phyloP scores from a whole-genome alignment of 371 early-diverging fungal genomes.

The Rhizopus delemar region DNA sequence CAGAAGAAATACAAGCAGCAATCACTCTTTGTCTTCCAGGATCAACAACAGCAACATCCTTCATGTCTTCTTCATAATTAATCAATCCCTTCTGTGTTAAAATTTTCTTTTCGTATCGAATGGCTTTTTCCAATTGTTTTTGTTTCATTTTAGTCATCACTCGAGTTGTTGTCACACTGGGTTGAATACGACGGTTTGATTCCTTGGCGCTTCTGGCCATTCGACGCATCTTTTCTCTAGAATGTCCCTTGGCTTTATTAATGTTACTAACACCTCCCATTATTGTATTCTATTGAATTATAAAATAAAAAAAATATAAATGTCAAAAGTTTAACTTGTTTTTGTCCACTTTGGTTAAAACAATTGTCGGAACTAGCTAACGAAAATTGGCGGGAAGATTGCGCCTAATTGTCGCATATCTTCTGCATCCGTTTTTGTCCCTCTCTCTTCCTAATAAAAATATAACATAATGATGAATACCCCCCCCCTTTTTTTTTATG shows the following conservation, averaged over 20 bases:
- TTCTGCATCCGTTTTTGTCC: too few relatives aligned
- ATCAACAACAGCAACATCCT: slow-evolving; percentile 32
- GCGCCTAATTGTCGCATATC: too few relatives aligned
- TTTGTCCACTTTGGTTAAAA: too few relatives aligned
- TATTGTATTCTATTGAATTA: not conserved
- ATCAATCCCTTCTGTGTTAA: slow-evolving; percentile 40
- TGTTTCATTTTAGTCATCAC: slow-evolving; percentile 50
- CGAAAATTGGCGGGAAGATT: too few relatives aligned
- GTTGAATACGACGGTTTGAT: slow-evolving; percentile 12
- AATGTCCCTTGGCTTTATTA: slow-evolving; percentile 31
- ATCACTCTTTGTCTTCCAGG: slow-evolving; percentile 38
- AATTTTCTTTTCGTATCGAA: slow-evolving; percentile 39
- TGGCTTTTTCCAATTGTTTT: slow-evolving; percentile 40
- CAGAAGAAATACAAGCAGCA: slow-evolving; percentile 32
- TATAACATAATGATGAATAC: too few relatives aligned
- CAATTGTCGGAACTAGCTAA: too few relatives aligned
- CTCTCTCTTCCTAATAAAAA: too few relatives aligned
- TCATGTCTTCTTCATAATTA: slow-evolving; percentile 51
- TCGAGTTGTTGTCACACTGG: slow-evolving; percentile 26
- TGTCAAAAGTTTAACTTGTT: too few relatives aligned
- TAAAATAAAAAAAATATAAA: slow-evolving; percentile 2
- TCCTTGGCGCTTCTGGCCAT: slow-evolving; percentile 22
- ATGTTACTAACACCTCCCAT: slow-evolving; percentile 34
- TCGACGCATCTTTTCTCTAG: slow-evolving; percentile 19
- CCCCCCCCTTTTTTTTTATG: too few relatives aligned